Evolutionary conservation across 768 basidiomycete genomes (phyloP), one percentile per base, ranked within the genome.

Genomic region (Leccinum incarnatum): DNA sequence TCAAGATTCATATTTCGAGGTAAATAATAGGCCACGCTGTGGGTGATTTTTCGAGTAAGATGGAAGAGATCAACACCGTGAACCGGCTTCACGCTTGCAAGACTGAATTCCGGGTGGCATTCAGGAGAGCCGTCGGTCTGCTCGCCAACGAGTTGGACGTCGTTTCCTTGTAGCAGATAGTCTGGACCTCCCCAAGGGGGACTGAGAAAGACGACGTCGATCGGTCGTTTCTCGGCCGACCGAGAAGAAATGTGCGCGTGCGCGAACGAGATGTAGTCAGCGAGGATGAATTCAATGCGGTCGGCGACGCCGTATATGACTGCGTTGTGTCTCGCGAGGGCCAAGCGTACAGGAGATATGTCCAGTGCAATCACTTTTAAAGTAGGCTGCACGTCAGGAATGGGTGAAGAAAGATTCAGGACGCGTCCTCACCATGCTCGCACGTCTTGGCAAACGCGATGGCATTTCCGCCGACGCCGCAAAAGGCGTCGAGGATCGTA

Each of bases 361-460:
- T 99, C 97, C 56, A 99, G 77, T 0, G 97, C 95, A 54, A 99
- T 95, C 25, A 99, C 97, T 98, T 65, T 47, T 27, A 2, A 30
- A 40, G 30, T 51, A n/a, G 19, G 45, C 29, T 5, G 30, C 49
- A 45, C 11, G 49, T 61, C 49, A 64, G 47, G 30, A 8, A 55
- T 7, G 45, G 48, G 42, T 5, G 15, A 19, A 32, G 40, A 45
- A 11, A 7, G 29, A 53, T 17, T 7, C 30, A 10, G 27, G 40
- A 25, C 21, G 11, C 1, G 72, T 87, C 19, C 42, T 59, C 67
- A 97, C 96, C 96, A 73, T 91, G 77, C 70, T 96, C 91, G 75
- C 97, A 99, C 2, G 95, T 97, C 71, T 89, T 85, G 2, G 97
- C 97, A 73, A 99, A 98, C 4, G 95, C 93, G 57, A 99, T 98